These are phyloP conservation scores for Phytophthora cryptogea DNA, from an alignment of 352 stramenopile genomes.

Conservation along the genomic window DNA sequence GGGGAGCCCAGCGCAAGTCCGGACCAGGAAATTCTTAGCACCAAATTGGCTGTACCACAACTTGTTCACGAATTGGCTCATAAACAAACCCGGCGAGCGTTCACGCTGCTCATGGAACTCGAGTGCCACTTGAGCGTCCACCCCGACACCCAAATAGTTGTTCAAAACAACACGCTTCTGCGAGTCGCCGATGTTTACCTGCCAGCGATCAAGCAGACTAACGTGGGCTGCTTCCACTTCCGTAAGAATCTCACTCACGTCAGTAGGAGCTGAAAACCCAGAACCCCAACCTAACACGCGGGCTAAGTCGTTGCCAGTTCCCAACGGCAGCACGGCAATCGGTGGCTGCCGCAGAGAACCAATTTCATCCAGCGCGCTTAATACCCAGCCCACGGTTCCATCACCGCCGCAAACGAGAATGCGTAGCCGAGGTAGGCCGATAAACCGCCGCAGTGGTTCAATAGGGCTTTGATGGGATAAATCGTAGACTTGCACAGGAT, in stretches of 20 bases:
- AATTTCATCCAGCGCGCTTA: constrained; percentile 77
- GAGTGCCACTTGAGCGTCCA: constrained; percentile 90
- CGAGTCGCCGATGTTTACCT: constrained; percentile 65
- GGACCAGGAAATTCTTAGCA: constrained; percentile 87
- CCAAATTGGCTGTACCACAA: constrained; percentile 91
- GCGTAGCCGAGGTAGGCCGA: constrained; percentile 83
- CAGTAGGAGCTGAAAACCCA: constrained; percentile 78
- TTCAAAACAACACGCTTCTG: constrained; percentile 73
- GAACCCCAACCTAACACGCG: constrained; percentile 93
- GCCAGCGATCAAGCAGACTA: constrained; percentile 77
- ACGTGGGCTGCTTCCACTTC: constrained; percentile 78
- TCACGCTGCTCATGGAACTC: constrained; percentile 92
- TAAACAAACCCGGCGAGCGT: constrained; percentile 86
- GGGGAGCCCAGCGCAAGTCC: constrained; percentile 76
- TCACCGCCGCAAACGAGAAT: constrained; percentile 96
- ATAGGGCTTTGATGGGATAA: constrained; percentile 93
- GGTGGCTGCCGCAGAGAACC: constrained; percentile 75
- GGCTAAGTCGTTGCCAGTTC: constrained; percentile 96
- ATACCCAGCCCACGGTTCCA: constrained; percentile 94
- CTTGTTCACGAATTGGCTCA: constrained; percentile 92
- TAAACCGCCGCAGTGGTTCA: constrained; percentile 90
- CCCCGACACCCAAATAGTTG: constrained; percentile 87
- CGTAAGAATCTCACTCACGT: constrained; percentile 67
- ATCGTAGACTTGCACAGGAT: constrained; percentile 97
- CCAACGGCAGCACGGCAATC: constrained; percentile 95